Evolutionary conservation across 164 flowering plant genomes (phyloP).

Genomic region (Sextonia rubra): DNA sequence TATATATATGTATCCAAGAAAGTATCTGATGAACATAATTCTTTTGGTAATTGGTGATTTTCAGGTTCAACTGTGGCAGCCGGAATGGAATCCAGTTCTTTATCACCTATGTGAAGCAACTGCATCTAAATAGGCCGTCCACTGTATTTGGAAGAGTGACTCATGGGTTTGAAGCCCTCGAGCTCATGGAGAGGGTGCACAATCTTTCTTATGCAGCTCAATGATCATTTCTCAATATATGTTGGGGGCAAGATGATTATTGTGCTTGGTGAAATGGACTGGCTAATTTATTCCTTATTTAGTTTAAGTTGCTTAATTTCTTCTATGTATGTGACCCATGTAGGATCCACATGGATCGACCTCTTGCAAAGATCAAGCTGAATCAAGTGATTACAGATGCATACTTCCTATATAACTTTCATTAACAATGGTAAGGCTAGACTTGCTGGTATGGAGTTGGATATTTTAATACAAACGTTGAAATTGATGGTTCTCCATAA

Average conservation of each 20-base stretch:
- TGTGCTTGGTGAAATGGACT: not conserved
- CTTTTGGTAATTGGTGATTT: too few species aligned
- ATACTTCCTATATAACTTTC: conserved; percentile 79
- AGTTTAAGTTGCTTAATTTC: not conserved
- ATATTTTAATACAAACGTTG: too few species aligned
- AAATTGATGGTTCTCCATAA: too few species aligned
- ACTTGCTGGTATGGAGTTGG: too few species aligned
- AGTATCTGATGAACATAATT: too few species aligned
- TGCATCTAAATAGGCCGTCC: conserved; percentile 90
- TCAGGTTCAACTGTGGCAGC: too few species aligned
- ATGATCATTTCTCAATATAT: not conserved
- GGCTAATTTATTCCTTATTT: not conserved
- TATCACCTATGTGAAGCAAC: conserved; percentile 78
- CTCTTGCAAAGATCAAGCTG: conserved; percentile 69
- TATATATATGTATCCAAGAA: too few species aligned
- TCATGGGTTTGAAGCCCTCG: conserved; percentile 97
- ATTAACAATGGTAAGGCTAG: not conserved
- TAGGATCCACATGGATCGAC: conserved; percentile 51
- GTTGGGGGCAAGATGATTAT: not conserved
- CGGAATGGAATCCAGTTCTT: conserved; percentile 93
- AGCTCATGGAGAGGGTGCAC: conserved; percentile 87
- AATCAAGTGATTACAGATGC: conserved; percentile 96
- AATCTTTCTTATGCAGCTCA: too few species aligned
- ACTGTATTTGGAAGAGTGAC: conserved; percentile 93
- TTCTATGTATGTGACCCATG: conserved; percentile 29